Percentiles rank a stretch among this genome's conserved stretches.
Evolutionary conservation across 2,329 filamentous ascomycete species (phyloP).

Genomic region (Trichophyton equinum): DNA sequence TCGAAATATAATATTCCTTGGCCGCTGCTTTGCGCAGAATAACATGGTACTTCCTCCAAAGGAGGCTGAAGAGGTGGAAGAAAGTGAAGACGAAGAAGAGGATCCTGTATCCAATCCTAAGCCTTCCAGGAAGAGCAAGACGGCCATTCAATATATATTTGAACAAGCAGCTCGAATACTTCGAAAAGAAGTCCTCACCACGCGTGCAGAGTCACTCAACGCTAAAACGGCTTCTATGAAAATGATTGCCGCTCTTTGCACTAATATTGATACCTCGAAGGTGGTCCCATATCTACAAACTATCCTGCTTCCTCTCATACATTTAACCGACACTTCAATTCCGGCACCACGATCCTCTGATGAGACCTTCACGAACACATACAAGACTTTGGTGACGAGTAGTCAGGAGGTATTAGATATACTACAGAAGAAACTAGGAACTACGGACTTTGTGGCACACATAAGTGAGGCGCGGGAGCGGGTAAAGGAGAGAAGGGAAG

Average conservation of each 20-base stretch:
- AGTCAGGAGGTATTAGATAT: slow-evolving; percentile 66
- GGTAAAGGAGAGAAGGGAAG: slow-evolving; percentile 59
- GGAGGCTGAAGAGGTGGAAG: slow-evolving; percentile 26
- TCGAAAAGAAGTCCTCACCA: slow-evolving; percentile 58
- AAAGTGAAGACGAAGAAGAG: slow-evolving; percentile 35
- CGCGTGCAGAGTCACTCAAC: slow-evolving; percentile 48
- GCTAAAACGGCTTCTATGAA: slow-evolving; percentile 66
- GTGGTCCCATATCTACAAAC: slow-evolving; percentile 52
- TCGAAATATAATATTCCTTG: slow-evolving; percentile 73
- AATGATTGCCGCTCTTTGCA: slow-evolving; percentile 57
- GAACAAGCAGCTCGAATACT: slow-evolving; percentile 66
- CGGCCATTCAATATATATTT: slow-evolving; percentile 61
- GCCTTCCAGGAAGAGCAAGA: slow-evolving; percentile 29
- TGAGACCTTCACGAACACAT: slow-evolving; percentile 53
- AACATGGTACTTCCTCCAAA: slow-evolving; percentile 34
- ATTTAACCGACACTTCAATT: slow-evolving; percentile 70
- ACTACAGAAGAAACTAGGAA: slow-evolving; percentile 77
- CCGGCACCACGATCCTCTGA: slow-evolving; percentile 59
- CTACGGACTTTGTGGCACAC: slow-evolving; percentile 61
- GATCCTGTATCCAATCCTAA: slow-evolving; percentile 12
- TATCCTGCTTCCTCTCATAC: slow-evolving; percentile 59
- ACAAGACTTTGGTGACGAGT: slow-evolving; percentile 58
- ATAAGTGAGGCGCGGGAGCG: slow-evolving; percentile 60
- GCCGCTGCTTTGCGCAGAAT: slow-evolving; percentile 50
- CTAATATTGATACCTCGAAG: slow-evolving; percentile 45